These are phyloP conservation scores for Fusarium austroafricanum DNA, from an alignment of 2,329 filamentous ascomycete genomes.

Conservation along the genomic window DNA sequence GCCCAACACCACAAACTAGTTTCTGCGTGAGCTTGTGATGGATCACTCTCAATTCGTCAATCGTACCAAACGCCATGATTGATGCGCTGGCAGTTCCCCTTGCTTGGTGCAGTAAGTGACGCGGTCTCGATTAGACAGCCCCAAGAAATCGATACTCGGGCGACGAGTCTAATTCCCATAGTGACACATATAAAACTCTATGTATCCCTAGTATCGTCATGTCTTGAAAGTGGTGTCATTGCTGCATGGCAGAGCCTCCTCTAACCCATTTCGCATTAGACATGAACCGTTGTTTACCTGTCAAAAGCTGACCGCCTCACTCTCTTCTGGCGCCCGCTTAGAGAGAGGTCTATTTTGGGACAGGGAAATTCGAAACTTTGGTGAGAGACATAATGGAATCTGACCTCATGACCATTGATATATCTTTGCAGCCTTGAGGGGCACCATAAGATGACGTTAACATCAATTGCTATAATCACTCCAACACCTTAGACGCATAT, in stretches of 20 bases:
- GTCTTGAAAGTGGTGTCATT: constrained; percentile 21
- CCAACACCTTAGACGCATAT: too few relatives aligned
- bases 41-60: constrained; percentile 1
- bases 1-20: constrained; percentile 3
- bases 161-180: background rate
- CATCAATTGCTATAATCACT: background rate
- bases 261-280: constrained; percentile 36
- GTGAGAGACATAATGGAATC: background rate
- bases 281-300: constrained; percentile 16
- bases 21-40: background rate
- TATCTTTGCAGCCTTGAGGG: background rate
- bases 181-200: background rate
- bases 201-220: constrained; percentile 5
- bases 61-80: background rate
- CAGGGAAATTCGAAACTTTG: background rate
- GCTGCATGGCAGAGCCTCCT: constrained; percentile 28
- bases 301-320: constrained; percentile 19
- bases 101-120: background rate
- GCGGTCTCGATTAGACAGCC: constrained; percentile 18
- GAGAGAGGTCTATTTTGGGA: constrained; percentile 1
- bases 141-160: background rate
- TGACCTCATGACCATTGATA: background rate
- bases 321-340: constrained; percentile 24
- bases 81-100: constrained; percentile 9
- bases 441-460: background rate